These are phyloP conservation scores for Xylariaceae sp. DNA, from an alignment of 2,329 filamentous ascomycete species.

Conservation along the genomic window DNA sequence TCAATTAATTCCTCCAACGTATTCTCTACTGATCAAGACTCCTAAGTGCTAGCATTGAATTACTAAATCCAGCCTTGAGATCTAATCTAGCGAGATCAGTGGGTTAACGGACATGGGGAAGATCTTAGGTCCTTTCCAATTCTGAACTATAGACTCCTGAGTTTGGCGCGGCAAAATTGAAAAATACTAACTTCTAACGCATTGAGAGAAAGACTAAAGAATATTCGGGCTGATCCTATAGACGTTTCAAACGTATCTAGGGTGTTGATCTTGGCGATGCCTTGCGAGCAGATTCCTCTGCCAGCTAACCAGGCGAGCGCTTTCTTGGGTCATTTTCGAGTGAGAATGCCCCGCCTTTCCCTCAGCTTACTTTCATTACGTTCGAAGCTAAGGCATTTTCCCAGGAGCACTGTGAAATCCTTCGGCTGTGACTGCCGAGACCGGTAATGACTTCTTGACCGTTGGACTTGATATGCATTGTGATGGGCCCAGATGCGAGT, in stretches of 20 bases:
- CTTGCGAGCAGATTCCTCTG: slow-evolving; percentile 6
- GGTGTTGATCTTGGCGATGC: slow-evolving; percentile 15
- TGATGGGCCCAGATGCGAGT: slow-evolving; percentile 3
- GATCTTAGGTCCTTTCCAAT: no score
- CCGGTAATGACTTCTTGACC: slow-evolving; percentile 7
- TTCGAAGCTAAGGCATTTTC: slow-evolving; percentile 10
- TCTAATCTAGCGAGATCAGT: neutral
- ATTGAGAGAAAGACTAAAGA: slow-evolving; percentile 19
- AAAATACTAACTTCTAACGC: slow-evolving; percentile 6
- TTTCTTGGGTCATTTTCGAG: neutral
- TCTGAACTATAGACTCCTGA: neutral
- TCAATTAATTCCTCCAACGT: no score
- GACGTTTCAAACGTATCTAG: slow-evolving; percentile 22
- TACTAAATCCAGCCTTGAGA: no score
- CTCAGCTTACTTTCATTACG: neutral
- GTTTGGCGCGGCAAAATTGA: neutral
- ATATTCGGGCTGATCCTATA: slow-evolving; percentile 5
- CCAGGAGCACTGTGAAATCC: slow-evolving; percentile 2
- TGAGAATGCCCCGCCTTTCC: slow-evolving; percentile 5
- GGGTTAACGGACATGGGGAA: no score
- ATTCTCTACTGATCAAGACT: no score
- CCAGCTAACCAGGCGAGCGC: neutral
- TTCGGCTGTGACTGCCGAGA: slow-evolving; percentile 18
- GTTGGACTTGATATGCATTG: slow-evolving; percentile 1
- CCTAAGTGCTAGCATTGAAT: no score